phyloP scores from a whole-genome alignment of 441 rosid species.

The Populus hybrid region DNA sequence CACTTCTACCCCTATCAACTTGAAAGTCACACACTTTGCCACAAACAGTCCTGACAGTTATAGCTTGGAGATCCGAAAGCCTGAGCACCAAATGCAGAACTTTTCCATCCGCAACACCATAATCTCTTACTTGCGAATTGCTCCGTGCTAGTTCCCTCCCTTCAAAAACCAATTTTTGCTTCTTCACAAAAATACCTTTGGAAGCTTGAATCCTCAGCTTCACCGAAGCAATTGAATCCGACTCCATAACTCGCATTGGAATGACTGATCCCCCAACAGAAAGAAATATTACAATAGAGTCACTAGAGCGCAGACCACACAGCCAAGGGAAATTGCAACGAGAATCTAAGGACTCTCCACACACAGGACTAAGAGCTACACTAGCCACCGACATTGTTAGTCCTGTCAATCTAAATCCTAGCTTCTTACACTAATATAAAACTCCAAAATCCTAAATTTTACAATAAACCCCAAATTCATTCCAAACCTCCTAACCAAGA shows the following conservation, averaged over 20 bases:
- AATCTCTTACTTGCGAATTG: conserved; percentile 45
- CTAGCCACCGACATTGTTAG: conserved; percentile 49
- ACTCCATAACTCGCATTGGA: conserved; percentile 56
- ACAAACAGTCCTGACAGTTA: conserved; percentile 49
- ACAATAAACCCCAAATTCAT: neutral
- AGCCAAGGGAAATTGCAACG: conserved; percentile 31
- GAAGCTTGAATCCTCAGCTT: conserved; percentile 70
- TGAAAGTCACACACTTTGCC: conserved; percentile 62
- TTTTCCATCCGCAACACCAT: conserved; percentile 52
- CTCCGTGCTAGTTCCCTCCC: conserved; percentile 57
- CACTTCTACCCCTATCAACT: conserved; percentile 53
- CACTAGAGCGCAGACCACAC: conserved; percentile 26
- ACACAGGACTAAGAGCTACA: conserved; percentile 55
- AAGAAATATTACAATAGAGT: conserved; percentile 53
- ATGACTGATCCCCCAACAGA: conserved; percentile 48
- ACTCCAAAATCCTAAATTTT: conserved; percentile 10
- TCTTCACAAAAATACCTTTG: conserved; percentile 61
- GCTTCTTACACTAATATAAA: neutral
- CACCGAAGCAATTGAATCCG: conserved; percentile 61
- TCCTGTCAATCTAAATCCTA: conserved; percentile 16
- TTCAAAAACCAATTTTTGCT: conserved; percentile 52
- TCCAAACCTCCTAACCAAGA: neutral
- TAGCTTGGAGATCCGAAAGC: conserved; percentile 57
- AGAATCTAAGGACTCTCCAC: conserved; percentile 40
- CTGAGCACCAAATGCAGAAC: conserved; percentile 60